Evolutionary conservation across 176 grass and related monocot species (phyloP), one percentile per base, ranked within the genome.

Genomic region (Urochloa ruziziensis): DNA sequence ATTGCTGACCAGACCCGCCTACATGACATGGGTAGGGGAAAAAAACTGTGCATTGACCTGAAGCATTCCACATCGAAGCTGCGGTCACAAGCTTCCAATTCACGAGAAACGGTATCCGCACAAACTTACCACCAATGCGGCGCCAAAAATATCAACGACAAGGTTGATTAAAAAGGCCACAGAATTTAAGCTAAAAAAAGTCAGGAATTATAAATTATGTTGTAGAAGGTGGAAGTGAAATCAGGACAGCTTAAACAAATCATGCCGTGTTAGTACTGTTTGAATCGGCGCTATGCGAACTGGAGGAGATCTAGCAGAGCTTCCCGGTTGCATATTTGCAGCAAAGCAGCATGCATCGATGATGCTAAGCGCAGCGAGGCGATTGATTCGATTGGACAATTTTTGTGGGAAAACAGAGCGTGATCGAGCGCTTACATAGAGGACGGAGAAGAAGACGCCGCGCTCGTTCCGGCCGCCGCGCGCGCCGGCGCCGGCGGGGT

Each of bases 401-500:
- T n/a, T n/a, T n/a, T n/a, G n/a, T n/a, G n/a, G n/a, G n/a, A n/a
- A n/a, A n/a, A n/a, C n/a, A n/a, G n/a, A n/a, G n/a, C n/a, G n/a
- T n/a, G n/a, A n/a, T n/a, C 10, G 46, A 18, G 60, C 19, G 75
- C 96, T 96, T 86, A 99, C 97, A 42, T 86, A 90, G 67, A 99
- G 87, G 72, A 99, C 70, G 75, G 93, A 87, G 83, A 99, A 94
- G 69, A 68, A 65, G 33, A 92, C 85, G 30, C 84, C 86, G 36
- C 77, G 80, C 2, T 86, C 87, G 14, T 83, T 8, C 19, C 73
- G 73, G 18, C 61, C 69, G 43, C 2, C 2, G 39, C 67, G 46
- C 39, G 24, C 17, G 47, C 47, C 47, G 23, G 6, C 24, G 57
- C 46, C 82, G 40, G 40, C 11, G 29, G 56, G 56, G 1, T 80